Evolutionary conservation across 1,284 basidiomycete species (phyloP), one percentile per base, ranked within the genome.

Genomic region (Rhodotorula sp.): DNA sequence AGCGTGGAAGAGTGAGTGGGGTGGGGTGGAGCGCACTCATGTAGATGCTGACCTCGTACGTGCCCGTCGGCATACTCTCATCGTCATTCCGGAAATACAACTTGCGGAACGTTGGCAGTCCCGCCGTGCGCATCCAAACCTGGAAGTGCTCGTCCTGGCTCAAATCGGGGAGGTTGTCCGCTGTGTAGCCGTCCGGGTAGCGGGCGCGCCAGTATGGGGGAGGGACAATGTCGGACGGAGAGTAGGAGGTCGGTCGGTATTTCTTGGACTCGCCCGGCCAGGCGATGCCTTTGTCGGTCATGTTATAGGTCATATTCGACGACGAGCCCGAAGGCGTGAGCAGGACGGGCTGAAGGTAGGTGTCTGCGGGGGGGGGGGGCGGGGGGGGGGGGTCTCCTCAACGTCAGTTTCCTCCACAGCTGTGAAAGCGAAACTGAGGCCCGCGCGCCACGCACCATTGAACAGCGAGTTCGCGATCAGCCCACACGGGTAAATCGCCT

Each of bases 381-480:
- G n/a, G n/a, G n/a, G n/a, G n/a, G n/a, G n/a, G n/a, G n/a, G n/a
- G n/a, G n/a, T n/a, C n/a, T n/a, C n/a, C n/a, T n/a, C n/a, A n/a
- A n/a, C n/a, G n/a, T n/a, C n/a, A n/a, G n/a, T n/a, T n/a, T n/a
- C n/a, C n/a, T n/a, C n/a, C n/a, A n/a, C n/a, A n/a, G n/a, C n/a
- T n/a, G n/a, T n/a, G n/a, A n/a, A n/a, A n/a, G n/a, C n/a, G n/a
- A n/a, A n/a, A n/a, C n/a, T n/a, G n/a, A 16, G 28, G 2, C 18
- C 1, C 6, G 20, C n/a, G 22, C 18, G 15, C 8, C 18, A 13
- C n/a, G 50, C 64, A 91, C 91, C 94, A 78, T 99, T 99, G 84
- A 98, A 99, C 13, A 94, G 68, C n/a, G 92, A 95, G 82, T 99
- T 99, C 59, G 96, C 96, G 74, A 99, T 96, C 72, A 99, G 83